Conservation (phyloP, 345 rosid genomes). For the Anastatica hierochuntica region DNA sequence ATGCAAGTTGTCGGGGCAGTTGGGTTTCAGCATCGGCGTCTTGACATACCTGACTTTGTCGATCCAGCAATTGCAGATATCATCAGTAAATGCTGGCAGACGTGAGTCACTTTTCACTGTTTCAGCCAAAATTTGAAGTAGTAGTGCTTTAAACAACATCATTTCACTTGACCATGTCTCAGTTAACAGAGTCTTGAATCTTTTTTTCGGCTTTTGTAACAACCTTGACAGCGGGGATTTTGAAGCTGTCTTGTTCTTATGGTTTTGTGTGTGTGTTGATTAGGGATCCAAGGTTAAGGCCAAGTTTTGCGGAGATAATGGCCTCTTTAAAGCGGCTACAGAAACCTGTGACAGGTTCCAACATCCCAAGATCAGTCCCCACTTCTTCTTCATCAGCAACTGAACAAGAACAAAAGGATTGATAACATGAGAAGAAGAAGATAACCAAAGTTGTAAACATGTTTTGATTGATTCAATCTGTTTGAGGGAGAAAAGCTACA, state of each 20-base stretch:
- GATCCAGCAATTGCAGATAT: slow-evolving; percentile 71
- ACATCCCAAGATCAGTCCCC: slow-evolving; percentile 34
- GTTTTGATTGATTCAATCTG: no score
- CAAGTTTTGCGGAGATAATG: slow-evolving; percentile 87
- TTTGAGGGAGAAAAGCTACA: no score
- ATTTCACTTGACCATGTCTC: no score
- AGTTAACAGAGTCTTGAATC: no score
- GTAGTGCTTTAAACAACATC: no score
- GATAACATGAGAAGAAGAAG: not conserved
- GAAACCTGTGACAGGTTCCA: slow-evolving; percentile 49
- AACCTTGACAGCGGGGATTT: no score
- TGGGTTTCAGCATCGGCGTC: slow-evolving; percentile 95
- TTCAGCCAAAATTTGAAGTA: not conserved
- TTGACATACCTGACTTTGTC: slow-evolving; percentile 61
- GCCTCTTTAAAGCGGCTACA: slow-evolving; percentile 76
- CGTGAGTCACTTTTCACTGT: slow-evolving; percentile 48
- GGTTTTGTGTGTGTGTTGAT: not conserved
- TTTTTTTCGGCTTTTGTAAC: no score
- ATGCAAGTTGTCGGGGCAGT: slow-evolving; percentile 99
- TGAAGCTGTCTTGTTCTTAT: not conserved
- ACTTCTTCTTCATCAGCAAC: slow-evolving; percentile 10
- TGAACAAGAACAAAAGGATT: slow-evolving; percentile 20
- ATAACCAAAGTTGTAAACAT: slow-evolving; percentile 5
- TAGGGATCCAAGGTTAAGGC: slow-evolving; percentile 84
- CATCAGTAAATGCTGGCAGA: slow-evolving; percentile 82